These are phyloP conservation scores for Chaetomium fimeti DNA, from an alignment of 495 filamentous ascomycete genomes.

Conservation along the genomic window DNA sequence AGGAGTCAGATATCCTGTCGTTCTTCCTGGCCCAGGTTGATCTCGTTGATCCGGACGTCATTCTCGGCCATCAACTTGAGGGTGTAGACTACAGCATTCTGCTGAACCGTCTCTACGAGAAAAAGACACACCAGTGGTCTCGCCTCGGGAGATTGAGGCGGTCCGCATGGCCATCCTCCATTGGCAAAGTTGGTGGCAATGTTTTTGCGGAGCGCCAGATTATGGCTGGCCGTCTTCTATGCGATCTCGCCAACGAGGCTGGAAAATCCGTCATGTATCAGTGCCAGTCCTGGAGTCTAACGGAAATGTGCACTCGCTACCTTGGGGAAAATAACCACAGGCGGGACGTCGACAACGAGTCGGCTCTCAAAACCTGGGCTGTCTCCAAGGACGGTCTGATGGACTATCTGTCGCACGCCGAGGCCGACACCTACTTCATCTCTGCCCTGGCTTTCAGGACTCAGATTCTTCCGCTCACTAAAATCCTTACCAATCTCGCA, in stretches of 20 bases:
- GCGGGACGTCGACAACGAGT: constrained; percentile 82
- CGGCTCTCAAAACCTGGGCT: constrained; percentile 84
- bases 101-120: constrained; percentile 81
- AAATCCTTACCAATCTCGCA: constrained; percentile 92
- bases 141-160: constrained; percentile 83
- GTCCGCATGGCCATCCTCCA: constrained; percentile 80
- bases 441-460: constrained; percentile 81
- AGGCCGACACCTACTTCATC: constrained; percentile 94
- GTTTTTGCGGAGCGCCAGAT: constrained; percentile 91
- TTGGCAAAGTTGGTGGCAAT: constrained; percentile 78
- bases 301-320: constrained; percentile 93
- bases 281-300: constrained; percentile 96
- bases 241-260: constrained; percentile 93
- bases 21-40: constrained; percentile 88
- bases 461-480: constrained; percentile 90
- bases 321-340: constrained; percentile 65
- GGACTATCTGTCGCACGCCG: constrained; percentile 89
- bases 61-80: constrained; percentile 94
- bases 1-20: constrained; percentile 76
- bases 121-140: constrained; percentile 90
- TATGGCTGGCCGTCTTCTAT: constrained; percentile 83
- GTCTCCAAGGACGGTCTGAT: constrained; percentile 78
- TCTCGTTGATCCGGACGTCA: constrained; percentile 84
- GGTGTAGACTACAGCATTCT: constrained; percentile 94
- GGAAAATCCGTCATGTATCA: constrained; percentile 97